Base-by-base conservation (phyloP, 2,329 filamentous ascomycete genomes). In the Arthrinium puccinioides region DNA sequence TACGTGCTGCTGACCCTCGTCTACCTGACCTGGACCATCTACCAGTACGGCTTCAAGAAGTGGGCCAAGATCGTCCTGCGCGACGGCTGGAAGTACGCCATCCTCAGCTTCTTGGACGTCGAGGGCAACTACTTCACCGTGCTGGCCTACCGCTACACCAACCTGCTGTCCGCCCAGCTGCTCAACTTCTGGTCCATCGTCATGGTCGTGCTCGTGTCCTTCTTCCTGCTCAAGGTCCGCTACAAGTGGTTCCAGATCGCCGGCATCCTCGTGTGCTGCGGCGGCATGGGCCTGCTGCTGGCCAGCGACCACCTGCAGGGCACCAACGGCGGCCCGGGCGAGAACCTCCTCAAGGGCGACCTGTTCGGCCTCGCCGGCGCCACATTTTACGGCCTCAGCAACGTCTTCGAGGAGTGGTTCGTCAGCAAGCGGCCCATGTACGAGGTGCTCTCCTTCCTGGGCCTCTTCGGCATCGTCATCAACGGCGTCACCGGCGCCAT, bases 131-230 rank as follows among this genome's bases (percentile, higher is more conserved):
- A 96, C 70, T 97, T 97, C 59, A 89, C 89, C 53, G 90, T 98
- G 35, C 74, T 96, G 34, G 92, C 90, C 5, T 98, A 97, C 67
- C 76, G 84, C 42, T 80, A 94, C 69, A 95, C 90, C 38, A 96
- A 89, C 53, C 83, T 96, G 50, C 74, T 97, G 33, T 92, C 84
- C 15, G 88, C 88, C 13, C 89, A 97, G 70, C 75, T 98, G 36
- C 87, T 98, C 66, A 96, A 96, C 72, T 97, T 97, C 67, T 97
- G 90, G 90, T 86, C 89, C 50, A 97, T 98, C 49, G 86, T 94
- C 35, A 81, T 90, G 44, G 92, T 98, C 16, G 87, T 97, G 15
- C 56, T 84, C 43, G 66, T 96, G 47, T 95, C 87, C 20, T 89
- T 94, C 64, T 48, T 81, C 45, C 70, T 96, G 50, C 76, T 98